Evolutionary conservation across 352 stramenopile genomes (phyloP), one percentile per base, ranked within the genome.

Genomic region (Albugo laibachii): DNA sequence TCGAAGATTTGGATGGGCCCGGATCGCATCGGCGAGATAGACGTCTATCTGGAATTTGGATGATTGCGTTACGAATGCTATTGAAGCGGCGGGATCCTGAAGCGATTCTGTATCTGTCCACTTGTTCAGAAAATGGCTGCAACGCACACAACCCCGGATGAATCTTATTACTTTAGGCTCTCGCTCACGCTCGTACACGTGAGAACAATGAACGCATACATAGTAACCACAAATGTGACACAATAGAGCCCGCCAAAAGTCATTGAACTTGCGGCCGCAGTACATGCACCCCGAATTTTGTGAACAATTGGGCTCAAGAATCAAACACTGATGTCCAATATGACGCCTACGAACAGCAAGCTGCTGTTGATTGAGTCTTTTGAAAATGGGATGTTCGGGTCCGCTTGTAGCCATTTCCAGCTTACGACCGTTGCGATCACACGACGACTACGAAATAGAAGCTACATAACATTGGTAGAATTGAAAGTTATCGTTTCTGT

Each of bases 191-290:
- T 80, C 67, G 20, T 75, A 62, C 12, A 80, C 67, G 11, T 48
- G 61, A 24, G 67, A 80, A 48, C 67, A 80, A 19, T 63, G 48
- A 19, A 66, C 53, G 27, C 67, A 80, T 1, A 72, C 55, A 61
- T 57, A 76, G 20, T 66, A 48, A 0, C 67, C 67, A 48, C 67
- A 80, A 12, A 74, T 45, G 24, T 80, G 67, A 27, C 67, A 80
- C 14, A 72, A 48, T 18, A 63, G 63, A 16, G 53, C 58, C 35
- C 67, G 69, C 67, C 65, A 80, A 11, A 61, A 38, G 11, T 52
- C 36, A 52, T 66, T 70, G 53, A 80, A 80, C 19, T 46, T 44
- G 0, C 65, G 62, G 0, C 56, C 63, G 47, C 67, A 80, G 47
- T 62, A 56, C 12, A 70, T 66, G 50, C 67, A 80, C 6, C 53